These are phyloP conservation scores for Diaporthe eres DNA, from an alignment of 2,329 filamentous ascomycete genomes.

Conservation along the genomic window DNA sequence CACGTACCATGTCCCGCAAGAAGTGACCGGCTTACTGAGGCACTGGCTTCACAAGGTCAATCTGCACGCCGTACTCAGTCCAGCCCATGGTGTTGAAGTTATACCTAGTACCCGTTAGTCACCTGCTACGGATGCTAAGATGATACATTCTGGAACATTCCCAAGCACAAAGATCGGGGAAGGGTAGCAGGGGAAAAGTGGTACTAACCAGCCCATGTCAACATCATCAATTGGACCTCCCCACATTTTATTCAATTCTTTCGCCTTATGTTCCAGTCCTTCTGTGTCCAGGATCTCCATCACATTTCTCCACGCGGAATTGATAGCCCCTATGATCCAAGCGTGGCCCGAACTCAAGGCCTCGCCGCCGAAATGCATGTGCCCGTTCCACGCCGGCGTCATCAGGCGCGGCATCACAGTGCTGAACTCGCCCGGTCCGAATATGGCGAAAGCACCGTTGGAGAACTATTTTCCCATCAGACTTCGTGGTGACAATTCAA, in stretches of 20 bases:
- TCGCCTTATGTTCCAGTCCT: slow-evolving; percentile 43
- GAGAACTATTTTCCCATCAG: slow-evolving; percentile 37
- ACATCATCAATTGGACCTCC: slow-evolving; percentile 43
- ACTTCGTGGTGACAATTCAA: background rate
- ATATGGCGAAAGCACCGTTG: slow-evolving; percentile 47
- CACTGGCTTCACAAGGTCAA: background rate
- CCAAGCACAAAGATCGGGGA: too few relatives aligned
- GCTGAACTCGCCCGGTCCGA: slow-evolving; percentile 46
- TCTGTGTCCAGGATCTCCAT: slow-evolving; percentile 43
- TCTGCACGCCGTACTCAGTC: background rate
- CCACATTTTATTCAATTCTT: slow-evolving; percentile 44
- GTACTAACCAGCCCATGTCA: slow-evolving; percentile 44
- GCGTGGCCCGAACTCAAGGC: slow-evolving; percentile 47
- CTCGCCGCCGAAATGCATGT: slow-evolving; percentile 48
- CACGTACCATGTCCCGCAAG: background rate
- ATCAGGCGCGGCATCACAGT: slow-evolving; percentile 45
- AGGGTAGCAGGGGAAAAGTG: too few relatives aligned
- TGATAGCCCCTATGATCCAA: slow-evolving; percentile 48
- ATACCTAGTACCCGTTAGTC: slow-evolving; percentile 24
- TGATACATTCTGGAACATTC: too few relatives aligned
- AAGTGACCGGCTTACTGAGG: background rate
- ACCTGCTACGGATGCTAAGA: too few relatives aligned
- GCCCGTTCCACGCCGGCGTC: slow-evolving; percentile 45
- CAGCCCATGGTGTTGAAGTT: slow-evolving; percentile 31
- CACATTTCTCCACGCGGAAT: slow-evolving; percentile 46